Base-by-base conservation (phyloP, 2,329 filamentous ascomycete genomes). In the Juglanconis sp. region DNA sequence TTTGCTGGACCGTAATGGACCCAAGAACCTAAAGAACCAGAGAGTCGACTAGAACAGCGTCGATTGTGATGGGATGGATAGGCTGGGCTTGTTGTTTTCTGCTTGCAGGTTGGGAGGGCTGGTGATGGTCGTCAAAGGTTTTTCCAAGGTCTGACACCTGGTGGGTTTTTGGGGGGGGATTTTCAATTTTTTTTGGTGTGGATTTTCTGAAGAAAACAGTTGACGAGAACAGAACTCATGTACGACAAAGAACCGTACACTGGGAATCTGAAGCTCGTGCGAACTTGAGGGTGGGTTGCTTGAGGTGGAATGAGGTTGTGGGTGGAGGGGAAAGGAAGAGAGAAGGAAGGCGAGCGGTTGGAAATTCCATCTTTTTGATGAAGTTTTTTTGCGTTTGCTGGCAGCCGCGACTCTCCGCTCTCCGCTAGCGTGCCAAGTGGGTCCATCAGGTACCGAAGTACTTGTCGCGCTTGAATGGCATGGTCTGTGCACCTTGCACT, bases 111-210 rank as follows among this genome's bases (percentile, higher is more conserved):
- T 24, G 24, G 24, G 24, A 36, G 40, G 34, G 15, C 30, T 51
- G 49, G 34, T 51, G 49, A 52, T 47, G 55, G 49, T 24, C 24
- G 24, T 24, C 24, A 24, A 24, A 24, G 24, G 24, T 24, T 63
- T 65, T 65, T 59, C 42, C 58, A 56, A 60, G 64, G 64, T 65
- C 60, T 54, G 52, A 54, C 24, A 54, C 52, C 52, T 54, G 65
- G 65, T 62, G 65, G 64, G 66, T 70, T 75, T 79, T 79, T 83
- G 77, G 77, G 72, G 71, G 59, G 65, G 73, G 74, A 76, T 85
- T 86, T 83, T 80, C 77, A 76, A 74, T 68, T 84, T 86, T 86
- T 86, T 86, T 85, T 81, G 74, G 70, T 76, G 75, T 74, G 76
- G 82, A 82, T 83, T 76, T 77, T 72, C 75, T 73, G 72, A 68